A percentile compares a stretch with the other conserved stretches of the same genome.
phyloP scores from a whole-genome alignment of 768 basidiomycete species.

The Neoboletus brunneissimus region DNA sequence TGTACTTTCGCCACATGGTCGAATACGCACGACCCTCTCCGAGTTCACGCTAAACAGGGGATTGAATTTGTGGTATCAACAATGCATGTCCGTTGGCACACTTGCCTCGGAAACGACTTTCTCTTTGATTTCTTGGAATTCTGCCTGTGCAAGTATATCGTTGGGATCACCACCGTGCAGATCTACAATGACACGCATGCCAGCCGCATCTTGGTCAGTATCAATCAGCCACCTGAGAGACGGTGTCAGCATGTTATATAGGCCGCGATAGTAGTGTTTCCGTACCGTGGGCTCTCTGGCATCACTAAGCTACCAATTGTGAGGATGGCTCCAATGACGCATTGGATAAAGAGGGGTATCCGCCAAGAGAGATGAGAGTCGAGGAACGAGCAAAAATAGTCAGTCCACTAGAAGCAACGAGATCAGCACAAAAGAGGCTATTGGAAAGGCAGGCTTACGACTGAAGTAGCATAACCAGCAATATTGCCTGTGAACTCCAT shows the following conservation, averaged over 20 bases:
- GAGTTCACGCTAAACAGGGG: constrained; percentile 57
- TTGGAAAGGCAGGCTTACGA: constrained; percentile 50
- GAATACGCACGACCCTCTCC: constrained; percentile 75
- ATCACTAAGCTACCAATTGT: constrained; percentile 76
- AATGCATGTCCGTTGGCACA: background rate
- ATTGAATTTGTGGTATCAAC: background rate
- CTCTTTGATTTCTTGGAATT: constrained; percentile 88
- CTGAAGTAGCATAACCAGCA: constrained; percentile 84
- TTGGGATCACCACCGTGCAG: constrained; percentile 79
- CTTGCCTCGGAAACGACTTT: constrained; percentile 67
- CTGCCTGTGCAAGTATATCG: constrained; percentile 67
- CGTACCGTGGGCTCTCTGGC: constrained; percentile 86
- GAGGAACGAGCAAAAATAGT: constrained; percentile 90
- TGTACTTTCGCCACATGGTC: constrained; percentile 85
- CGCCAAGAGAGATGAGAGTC: constrained; percentile 89
- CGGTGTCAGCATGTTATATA: background rate
- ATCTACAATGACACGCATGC: constrained; percentile 83
- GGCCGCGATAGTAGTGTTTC: background rate
- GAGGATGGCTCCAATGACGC: constrained; percentile 79
- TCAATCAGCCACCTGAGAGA: constrained; percentile 81
- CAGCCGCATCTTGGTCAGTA: constrained; percentile 76
- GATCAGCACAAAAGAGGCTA: background rate
- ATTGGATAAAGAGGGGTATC: constrained; percentile 84
- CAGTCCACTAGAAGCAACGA: constrained; percentile 65
- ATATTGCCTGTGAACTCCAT: constrained; percentile 96